These are phyloP conservation scores for Xylaria arbuscula DNA, from an alignment of 2,329 filamentous ascomycete genomes.

Conservation along the genomic window DNA sequence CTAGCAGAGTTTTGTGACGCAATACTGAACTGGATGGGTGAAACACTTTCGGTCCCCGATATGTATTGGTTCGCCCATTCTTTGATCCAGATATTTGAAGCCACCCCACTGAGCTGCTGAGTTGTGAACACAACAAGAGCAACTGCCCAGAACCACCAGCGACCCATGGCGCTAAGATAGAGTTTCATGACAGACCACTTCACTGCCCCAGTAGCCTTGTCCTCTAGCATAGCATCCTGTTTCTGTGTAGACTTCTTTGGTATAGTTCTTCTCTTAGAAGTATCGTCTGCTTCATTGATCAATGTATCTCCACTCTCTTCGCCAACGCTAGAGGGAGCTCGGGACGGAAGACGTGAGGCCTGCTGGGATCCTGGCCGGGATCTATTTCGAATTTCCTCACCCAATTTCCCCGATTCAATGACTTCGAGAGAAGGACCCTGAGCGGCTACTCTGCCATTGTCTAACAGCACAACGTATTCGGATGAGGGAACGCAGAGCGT, in stretches of 20 bases:
- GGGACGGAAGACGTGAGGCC: slow-evolving; percentile 79
- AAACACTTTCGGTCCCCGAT: slow-evolving; percentile 53
- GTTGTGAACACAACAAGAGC: slow-evolving; percentile 79
- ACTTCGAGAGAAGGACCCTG: slow-evolving; percentile 84
- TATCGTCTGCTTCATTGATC: slow-evolving; percentile 63
- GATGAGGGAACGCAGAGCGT: slow-evolving; percentile 85
- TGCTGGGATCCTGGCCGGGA: slow-evolving; percentile 76
- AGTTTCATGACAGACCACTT: slow-evolving; percentile 87
- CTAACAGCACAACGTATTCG: slow-evolving; percentile 83
- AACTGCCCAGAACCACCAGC: slow-evolving; percentile 92
- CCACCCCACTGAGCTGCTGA: slow-evolving; percentile 87
- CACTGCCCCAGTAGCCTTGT: slow-evolving; percentile 86
- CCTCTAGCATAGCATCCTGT: slow-evolving; percentile 72
- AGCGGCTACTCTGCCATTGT: slow-evolving; percentile 82
- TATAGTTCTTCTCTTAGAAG: slow-evolving; percentile 60
- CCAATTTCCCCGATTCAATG: slow-evolving; percentile 87
- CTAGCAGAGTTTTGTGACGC: slow-evolving; percentile 52
- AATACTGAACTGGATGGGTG: slow-evolving; percentile 51
- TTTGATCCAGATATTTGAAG: slow-evolving; percentile 93
- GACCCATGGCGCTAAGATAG: slow-evolving; percentile 92
- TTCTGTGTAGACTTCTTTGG: slow-evolving; percentile 61
- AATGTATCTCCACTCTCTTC: slow-evolving; percentile 69
- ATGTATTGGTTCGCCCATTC: slow-evolving; percentile 94
- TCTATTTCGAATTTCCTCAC: slow-evolving; percentile 80
- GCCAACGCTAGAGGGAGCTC: slow-evolving; percentile 79